Base-by-base conservation (phyloP, 2,329 filamentous ascomycete genomes). In the Akanthomyces muscarius region DNA sequence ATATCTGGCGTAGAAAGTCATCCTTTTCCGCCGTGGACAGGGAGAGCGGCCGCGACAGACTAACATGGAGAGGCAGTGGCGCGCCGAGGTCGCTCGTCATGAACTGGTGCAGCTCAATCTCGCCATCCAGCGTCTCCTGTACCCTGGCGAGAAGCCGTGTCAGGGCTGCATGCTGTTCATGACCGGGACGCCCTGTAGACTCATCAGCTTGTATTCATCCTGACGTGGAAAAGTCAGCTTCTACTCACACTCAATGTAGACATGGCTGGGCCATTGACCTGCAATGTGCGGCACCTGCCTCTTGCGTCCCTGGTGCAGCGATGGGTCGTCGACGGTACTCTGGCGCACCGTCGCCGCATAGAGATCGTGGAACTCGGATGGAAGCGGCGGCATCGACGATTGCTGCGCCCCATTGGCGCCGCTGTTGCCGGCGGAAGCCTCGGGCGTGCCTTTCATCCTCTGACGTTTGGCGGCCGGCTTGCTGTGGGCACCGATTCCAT, bases 221-320 rank as follows among this genome's bases (percentile, higher is more conserved):
- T 30, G 33, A 8, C 10, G 33, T 33, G 5, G 10, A 21, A 50
- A 16, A 13, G 44, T 23, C 44, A 42, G 28, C 62, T 16, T 30
- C 44, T 44, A 79, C 87, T 77, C 81, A 96, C 95, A 99, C 78
- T 98, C 94, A 63, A 97, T 81, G 74, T 96, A 98, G 52, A 98
- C 73, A 76, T 98, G 94, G 41, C 88, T 92, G 1, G 94, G 92
- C 95, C 95, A 99, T 74, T 92, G 91, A 65, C 95, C 95, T 64
- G 87, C 85, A 30, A 94, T 81, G 75, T 99, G 95, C 28, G 94
- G 93, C 55, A 87, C 90, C 63, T 89, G 84, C 48, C 95, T 86
- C 72, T 88, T 91, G 52, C 94, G 87, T 61, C 95, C 95, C 38
- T 89, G 89, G 74, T 99, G 95, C 63, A 98, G 80, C 64, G 83